These are phyloP conservation scores for Beauveria pseudobassiana DNA, from an alignment of 2,329 filamentous ascomycete genomes.

Conservation along the genomic window DNA sequence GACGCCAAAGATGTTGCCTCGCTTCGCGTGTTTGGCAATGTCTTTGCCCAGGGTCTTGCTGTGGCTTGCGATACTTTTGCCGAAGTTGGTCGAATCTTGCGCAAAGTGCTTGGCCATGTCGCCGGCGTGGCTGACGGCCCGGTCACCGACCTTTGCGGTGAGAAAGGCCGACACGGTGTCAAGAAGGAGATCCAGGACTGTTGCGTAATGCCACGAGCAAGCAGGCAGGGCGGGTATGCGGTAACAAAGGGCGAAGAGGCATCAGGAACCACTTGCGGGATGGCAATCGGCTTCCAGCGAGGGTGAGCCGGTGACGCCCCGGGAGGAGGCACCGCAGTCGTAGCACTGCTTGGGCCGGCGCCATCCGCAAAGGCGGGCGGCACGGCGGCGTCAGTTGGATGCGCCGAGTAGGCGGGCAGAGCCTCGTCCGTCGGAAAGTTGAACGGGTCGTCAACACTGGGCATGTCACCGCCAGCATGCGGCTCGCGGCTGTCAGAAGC, in stretches of 20 bases:
- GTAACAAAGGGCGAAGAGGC: constrained; percentile 30
- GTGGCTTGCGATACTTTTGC: constrained; percentile 29
- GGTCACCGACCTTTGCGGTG: constrained; percentile 35
- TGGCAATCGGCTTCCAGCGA: constrained; percentile 27
- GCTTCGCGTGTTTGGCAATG: constrained; percentile 29
- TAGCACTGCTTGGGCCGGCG: constrained; percentile 4
- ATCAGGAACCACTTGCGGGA: constrained; percentile 30
- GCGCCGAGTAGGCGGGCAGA: constrained; percentile 22
- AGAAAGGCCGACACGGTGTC: constrained; percentile 39
- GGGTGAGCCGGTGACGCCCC: background rate
- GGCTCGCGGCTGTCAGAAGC: background rate
- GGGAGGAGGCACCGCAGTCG: background rate
- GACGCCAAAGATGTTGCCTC: constrained; percentile 33
- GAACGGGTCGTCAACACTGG: constrained; percentile 30
- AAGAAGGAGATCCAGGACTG: constrained; percentile 29
- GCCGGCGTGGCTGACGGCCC: constrained; percentile 34
- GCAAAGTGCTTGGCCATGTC: constrained; percentile 31
- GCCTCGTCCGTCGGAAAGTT: constrained; percentile 28
- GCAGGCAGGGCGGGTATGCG: constrained; percentile 31
- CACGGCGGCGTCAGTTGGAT: background rate
- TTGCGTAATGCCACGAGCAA: constrained; percentile 29
- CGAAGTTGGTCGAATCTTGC: constrained; percentile 27
- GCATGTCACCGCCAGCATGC: constrained; percentile 12
- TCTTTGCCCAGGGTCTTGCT: constrained; percentile 28
- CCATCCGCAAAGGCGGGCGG: background rate